Base-by-base conservation (phyloP, 1,284 basidiomycete species). In the Cutaneotrichosporon cutaneum region DNA sequence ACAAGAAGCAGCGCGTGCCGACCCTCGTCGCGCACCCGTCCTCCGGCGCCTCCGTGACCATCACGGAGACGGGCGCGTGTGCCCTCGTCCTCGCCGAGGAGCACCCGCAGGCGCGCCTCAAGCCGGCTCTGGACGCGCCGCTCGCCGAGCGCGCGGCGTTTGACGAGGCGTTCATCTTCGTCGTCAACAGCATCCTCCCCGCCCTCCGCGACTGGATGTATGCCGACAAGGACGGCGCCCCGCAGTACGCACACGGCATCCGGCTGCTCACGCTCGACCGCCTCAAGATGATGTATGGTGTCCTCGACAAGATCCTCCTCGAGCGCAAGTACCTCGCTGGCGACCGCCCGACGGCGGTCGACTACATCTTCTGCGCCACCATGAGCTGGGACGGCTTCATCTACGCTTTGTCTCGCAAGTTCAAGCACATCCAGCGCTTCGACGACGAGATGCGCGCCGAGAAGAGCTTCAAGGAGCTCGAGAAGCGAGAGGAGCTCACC, bases 141-240 rank as follows among this genome's bases (percentile, higher is more conserved):
- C 45, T 51, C 5, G 39, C 47, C 21, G 55, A 45, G 33, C 62
- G 58, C 9, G 59, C 63, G 0, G 42, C 55, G 13, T 69, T 61
- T 48, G 47, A 69, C 52, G 68, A 69, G 56, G 65, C 61, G 18
- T 62, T 66, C 53, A 24, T 62, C 13, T 68, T 52, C 48, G 58
- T 71, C 48, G 62, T 65, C 58, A 69, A 69, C 59, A 35, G 56
- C 32, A 56, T 69, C 26, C 61, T 66, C 13, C 70, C 70, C 2
- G 59, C 66, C 6, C 60, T 71, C 42, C 60, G 70, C 24, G 70
- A 71, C 59, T 68, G 65, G 66, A 59, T 71, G 51, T 71, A 71
- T 59, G 70, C 70, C 10, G 60, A 58, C 27, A 65, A 57, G 39
- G 62, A 60, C 39, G 56, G 50, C 13, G 47, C 55, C 22, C n/a